phyloP scores from a whole-genome alignment of 2,329 filamentous ascomycete species.

The Phoma sp. region DNA sequence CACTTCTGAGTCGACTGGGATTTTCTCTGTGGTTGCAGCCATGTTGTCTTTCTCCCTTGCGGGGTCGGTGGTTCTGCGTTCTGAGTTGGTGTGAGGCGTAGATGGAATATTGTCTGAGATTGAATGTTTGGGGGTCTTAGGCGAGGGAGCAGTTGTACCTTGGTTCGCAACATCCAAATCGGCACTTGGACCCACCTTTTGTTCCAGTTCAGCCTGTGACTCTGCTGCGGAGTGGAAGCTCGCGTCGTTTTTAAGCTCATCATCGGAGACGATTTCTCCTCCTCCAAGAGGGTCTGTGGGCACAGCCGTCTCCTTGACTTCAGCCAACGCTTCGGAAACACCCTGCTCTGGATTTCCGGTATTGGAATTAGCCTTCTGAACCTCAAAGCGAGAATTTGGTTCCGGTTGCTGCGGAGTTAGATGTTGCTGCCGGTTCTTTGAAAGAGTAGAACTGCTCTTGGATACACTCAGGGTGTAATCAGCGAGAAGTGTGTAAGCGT shows the following conservation, averaged over 20 bases:
- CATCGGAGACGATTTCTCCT: constrained; percentile 24
- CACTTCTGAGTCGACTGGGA: background rate
- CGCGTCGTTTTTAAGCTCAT: constrained; percentile 32
- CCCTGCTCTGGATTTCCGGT: background rate
- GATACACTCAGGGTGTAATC: background rate
- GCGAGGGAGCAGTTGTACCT: background rate
- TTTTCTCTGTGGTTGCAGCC: background rate
- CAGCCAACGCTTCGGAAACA: background rate
- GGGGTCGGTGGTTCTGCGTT: background rate
- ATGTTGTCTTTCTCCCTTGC: background rate
- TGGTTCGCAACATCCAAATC: constrained; percentile 10
- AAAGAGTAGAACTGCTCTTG: background rate
- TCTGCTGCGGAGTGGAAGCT: constrained; percentile 35
- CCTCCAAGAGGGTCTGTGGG: background rate
- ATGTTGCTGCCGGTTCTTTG: background rate
- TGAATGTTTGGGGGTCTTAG: background rate
- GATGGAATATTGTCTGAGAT: background rate
- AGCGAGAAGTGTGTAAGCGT: background rate
- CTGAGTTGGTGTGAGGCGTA: background rate
- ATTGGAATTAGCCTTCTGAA: background rate
- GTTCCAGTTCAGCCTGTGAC: constrained; percentile 21
- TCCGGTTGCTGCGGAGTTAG: background rate
- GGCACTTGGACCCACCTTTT: background rate
- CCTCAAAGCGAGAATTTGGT: background rate
- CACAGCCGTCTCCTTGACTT: background rate